Percentiles rank a stretch among this genome's conserved stretches.
Conservation (phyloP, 2,329 filamentous ascomycete species). For the Alternaria brassicicola region DNA sequence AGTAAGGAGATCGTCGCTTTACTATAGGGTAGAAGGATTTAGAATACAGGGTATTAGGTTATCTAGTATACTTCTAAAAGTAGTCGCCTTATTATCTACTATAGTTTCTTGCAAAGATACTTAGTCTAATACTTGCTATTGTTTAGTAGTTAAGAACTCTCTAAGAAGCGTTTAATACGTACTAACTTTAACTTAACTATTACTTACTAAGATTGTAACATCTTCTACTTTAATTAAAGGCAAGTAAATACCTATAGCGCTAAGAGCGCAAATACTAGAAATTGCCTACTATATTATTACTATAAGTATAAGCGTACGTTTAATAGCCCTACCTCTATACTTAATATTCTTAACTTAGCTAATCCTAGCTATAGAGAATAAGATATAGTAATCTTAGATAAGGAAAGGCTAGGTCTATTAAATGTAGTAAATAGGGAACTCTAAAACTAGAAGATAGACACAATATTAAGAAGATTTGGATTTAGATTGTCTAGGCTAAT, state of each 20-base stretch:
- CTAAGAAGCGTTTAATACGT: not conserved
- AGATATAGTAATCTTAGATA: slow-evolving; percentile 17
- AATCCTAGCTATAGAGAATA: slow-evolving; percentile 11
- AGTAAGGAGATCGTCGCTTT: slow-evolving; percentile 3
- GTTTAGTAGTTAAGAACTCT: slow-evolving; percentile 3
- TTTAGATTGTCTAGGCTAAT: slow-evolving; percentile 7
- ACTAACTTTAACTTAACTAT: slow-evolving; percentile 21
- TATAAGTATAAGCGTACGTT: not conserved
- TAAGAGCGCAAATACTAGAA: slow-evolving; percentile 9
- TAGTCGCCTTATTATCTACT: not conserved
- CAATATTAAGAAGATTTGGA: slow-evolving; percentile 21
- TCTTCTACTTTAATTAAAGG: slow-evolving; percentile 10
- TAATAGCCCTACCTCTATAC: slow-evolving; percentile 11
- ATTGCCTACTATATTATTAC: slow-evolving; percentile 4
- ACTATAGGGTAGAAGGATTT: not conserved
- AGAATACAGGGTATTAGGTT: slow-evolving; percentile 2
- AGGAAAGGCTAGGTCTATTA: slow-evolving; percentile 6
- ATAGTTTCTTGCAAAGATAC: not conserved
- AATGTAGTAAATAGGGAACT: slow-evolving; percentile 15
- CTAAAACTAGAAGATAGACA: slow-evolving; percentile 13
- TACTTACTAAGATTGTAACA: slow-evolving; percentile 11
- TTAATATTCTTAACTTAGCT: slow-evolving; percentile 15
- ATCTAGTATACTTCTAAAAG: slow-evolving; percentile 5
- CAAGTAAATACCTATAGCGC: slow-evolving; percentile 1
- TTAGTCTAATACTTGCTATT: slow-evolving; percentile 1